Percentiles rank a stretch among this genome's conserved stretches.
Evolutionary conservation across 495 filamentous ascomycete species (phyloP).

Genomic region (Cryomyces minteri): DNA sequence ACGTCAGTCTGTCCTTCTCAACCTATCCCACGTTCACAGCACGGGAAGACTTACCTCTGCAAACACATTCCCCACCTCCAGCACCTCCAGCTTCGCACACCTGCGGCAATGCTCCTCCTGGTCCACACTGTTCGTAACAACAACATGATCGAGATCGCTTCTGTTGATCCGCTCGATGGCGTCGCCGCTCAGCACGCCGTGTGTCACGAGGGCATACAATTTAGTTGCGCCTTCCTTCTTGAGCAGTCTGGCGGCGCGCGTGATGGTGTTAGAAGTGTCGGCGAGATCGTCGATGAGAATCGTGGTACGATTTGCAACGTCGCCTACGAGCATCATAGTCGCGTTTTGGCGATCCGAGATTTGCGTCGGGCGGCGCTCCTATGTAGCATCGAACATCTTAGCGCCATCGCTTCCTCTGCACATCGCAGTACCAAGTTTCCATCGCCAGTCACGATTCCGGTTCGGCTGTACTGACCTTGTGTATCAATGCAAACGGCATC

Average conservation of each 20-base stretch:
- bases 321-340: conserved; percentile 94
- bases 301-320: conserved; percentile 60
- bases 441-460: background rate
- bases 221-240: conserved; percentile 81
- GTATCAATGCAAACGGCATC: conserved; percentile 88
- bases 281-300: conserved; percentile 90
- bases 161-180: conserved; percentile 88
- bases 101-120: conserved; percentile 58
- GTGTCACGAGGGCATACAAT: conserved; percentile 83
- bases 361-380: conserved; percentile 93
- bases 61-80: conserved; percentile 86
- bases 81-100: conserved; percentile 76
- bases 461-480: conserved; percentile 47
- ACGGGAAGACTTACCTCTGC: conserved; percentile 44
- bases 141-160: conserved; percentile 70
- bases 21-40: background rate
- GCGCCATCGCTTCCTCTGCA: too few relatives aligned
- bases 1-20: conserved; percentile 1
- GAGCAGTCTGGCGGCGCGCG: conserved; percentile 85
- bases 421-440: too few relatives aligned
- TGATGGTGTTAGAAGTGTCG: conserved; percentile 94
- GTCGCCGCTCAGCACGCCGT: conserved; percentile 86
- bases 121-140: conserved; percentile 88
- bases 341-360: conserved; percentile 94
- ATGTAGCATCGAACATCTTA: conserved; percentile 11